Percentiles rank a stretch among this genome's conserved stretches.
Conservation (phyloP, 2,329 filamentous ascomycete genomes). For the Pezicula carpinea region DNA sequence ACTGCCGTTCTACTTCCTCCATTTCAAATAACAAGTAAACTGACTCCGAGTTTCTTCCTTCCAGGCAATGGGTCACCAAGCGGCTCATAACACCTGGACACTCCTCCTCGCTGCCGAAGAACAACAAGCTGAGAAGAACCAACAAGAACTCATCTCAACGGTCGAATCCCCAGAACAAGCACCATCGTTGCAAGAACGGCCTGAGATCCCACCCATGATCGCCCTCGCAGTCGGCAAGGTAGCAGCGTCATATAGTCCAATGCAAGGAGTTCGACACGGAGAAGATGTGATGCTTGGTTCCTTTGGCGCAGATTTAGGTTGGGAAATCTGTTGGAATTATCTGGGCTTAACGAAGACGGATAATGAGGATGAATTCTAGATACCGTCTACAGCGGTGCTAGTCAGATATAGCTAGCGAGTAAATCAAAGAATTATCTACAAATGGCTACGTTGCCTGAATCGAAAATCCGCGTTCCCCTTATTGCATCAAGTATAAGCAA, state of each 20-base stretch:
- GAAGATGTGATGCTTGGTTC: constrained; percentile 57
- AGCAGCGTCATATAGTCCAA: constrained; percentile 56
- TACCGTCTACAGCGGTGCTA: too few species aligned
- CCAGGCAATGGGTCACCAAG: constrained; percentile 64
- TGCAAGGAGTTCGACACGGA: constrained; percentile 53
- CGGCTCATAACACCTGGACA: constrained; percentile 62
- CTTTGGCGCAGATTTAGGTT: constrained; percentile 62
- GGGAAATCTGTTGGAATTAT: not conserved
- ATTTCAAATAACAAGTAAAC: too few species aligned
- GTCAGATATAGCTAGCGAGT: too few species aligned
- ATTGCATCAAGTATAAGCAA: too few species aligned
- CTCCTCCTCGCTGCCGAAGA: constrained; percentile 42
- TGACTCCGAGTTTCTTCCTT: too few species aligned
- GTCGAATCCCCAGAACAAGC: too few species aligned
- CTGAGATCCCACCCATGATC: constrained; percentile 58
- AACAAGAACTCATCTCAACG: constrained; percentile 13
- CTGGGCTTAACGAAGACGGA: too few species aligned
- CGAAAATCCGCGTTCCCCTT: too few species aligned
- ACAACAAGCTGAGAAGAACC: constrained; percentile 25
- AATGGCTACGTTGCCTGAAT: too few species aligned
- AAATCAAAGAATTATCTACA: too few species aligned
- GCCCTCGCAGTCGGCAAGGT: constrained; percentile 66
- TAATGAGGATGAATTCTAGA: too few species aligned
- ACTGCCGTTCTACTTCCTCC: too few species aligned
- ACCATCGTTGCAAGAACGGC: constrained; percentile 42